Conservation (phyloP, 2,329 filamentous ascomycete genomes). For the Alternaria metachromatica region DNA sequence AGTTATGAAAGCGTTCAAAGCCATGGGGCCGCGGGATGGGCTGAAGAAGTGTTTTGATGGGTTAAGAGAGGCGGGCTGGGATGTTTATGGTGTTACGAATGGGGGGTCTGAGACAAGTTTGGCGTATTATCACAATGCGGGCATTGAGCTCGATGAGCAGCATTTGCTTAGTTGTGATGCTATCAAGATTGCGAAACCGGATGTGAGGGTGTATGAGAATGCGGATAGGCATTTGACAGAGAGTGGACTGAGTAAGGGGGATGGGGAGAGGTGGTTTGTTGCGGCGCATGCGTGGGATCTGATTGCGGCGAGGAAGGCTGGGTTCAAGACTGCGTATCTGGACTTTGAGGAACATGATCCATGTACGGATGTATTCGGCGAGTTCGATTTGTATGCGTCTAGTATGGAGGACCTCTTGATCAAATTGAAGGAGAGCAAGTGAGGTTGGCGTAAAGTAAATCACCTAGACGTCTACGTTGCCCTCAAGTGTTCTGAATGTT, state of each 20-base stretch:
- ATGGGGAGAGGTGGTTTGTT: constrained; percentile 33
- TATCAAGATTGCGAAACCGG: constrained; percentile 29
- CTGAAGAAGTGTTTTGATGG: constrained; percentile 33
- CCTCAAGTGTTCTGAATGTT: background rate
- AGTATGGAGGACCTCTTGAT: constrained; percentile 29
- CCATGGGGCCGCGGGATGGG: constrained; percentile 26
- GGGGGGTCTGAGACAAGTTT: constrained; percentile 23
- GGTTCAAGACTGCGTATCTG: constrained; percentile 35
- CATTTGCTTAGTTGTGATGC: constrained; percentile 33
- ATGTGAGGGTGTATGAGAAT: constrained; percentile 29
- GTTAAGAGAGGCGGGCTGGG: constrained; percentile 24
- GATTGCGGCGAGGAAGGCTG: constrained; percentile 25
- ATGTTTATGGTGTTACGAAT: constrained; percentile 34
- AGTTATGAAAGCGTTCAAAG: constrained; percentile 32
- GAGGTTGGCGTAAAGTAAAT: background rate
- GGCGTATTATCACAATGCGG: constrained; percentile 24
- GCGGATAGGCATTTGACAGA: constrained; percentile 22
- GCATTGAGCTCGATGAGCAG: constrained; percentile 23
- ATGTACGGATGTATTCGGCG: constrained; percentile 29
- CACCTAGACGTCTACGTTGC: background rate
- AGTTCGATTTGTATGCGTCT: constrained; percentile 33
- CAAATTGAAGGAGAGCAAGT: constrained; percentile 23
- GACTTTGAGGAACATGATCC: constrained; percentile 34
- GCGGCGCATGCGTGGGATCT: constrained; percentile 37
- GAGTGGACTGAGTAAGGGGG: constrained; percentile 2